phyloP scores from a whole-genome alignment of 2,329 filamentous ascomycete species.

The Fusarium pilosicola region DNA sequence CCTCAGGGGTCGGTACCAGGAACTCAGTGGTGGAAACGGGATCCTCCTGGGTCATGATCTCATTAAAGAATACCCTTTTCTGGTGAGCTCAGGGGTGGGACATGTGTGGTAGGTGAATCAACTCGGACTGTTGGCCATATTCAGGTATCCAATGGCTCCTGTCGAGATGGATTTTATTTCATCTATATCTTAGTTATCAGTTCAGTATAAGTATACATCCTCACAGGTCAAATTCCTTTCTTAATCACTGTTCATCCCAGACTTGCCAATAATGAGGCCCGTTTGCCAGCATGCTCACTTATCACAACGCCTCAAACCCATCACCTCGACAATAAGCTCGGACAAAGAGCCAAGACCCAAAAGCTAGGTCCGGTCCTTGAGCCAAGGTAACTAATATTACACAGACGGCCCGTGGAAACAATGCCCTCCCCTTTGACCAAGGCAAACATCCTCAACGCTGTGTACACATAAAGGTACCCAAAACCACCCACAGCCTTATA shows the following conservation, averaged over 20 bases:
- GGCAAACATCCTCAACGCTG: background rate
- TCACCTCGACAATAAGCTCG: background rate
- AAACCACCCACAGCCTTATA: background rate
- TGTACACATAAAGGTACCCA: background rate
- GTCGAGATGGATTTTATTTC: no score
- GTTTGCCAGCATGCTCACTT: background rate
- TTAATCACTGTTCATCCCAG: background rate
- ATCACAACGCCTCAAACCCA: background rate
- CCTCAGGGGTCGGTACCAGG: background rate
- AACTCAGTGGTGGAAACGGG: background rate
- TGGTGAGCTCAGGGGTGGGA: background rate
- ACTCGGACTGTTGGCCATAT: background rate
- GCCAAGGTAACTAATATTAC: background rate
- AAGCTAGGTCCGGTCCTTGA: background rate
- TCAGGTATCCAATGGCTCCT: background rate
- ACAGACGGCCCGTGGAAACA: conserved; percentile 19
- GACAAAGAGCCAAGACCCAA: background rate
- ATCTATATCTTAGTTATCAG: background rate
- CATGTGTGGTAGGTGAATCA: background rate
- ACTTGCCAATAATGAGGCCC: background rate
- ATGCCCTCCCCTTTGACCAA: conserved; percentile 1
- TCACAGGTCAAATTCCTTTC: background rate
- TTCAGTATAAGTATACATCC: background rate
- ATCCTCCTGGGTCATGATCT: background rate
- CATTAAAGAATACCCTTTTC: background rate